phyloP scores from a whole-genome alignment of 2,329 filamentous ascomycete species.

The Periconia macrospinosa region DNA sequence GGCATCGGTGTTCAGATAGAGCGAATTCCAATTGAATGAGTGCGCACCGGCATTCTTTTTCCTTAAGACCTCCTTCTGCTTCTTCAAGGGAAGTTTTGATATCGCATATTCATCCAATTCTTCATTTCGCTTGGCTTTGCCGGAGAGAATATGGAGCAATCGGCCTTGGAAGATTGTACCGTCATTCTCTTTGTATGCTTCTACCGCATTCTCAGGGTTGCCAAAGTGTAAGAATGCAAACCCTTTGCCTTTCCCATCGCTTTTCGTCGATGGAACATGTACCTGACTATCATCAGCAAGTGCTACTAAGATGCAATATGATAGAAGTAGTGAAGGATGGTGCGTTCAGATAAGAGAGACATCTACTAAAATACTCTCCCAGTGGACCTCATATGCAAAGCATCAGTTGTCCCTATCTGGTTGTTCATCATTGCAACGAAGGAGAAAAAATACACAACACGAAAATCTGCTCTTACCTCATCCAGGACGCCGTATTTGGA shows the following conservation, averaged over 20 bases:
- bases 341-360: slow-evolving; percentile 82
- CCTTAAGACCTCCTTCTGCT: slow-evolving; percentile 86
- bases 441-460: slow-evolving; percentile 15
- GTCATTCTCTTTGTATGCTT: slow-evolving; percentile 79
- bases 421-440: slow-evolving; percentile 75
- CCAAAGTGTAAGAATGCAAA: slow-evolving; percentile 85
- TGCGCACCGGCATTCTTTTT: slow-evolving; percentile 77
- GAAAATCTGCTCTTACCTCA: slow-evolving; percentile 70
- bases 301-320: neutral
- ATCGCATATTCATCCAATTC: slow-evolving; percentile 86
- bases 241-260: slow-evolving; percentile 76
- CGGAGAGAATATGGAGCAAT: slow-evolving; percentile 86
- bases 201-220: slow-evolving; percentile 70
- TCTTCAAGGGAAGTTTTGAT: slow-evolving; percentile 89
- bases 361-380: slow-evolving; percentile 99
- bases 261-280: slow-evolving; percentile 76
- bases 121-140: slow-evolving; percentile 76
- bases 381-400: slow-evolving; percentile 86
- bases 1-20: slow-evolving; percentile 96
- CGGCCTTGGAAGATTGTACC: slow-evolving; percentile 89
- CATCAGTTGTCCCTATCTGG: slow-evolving; percentile 99
- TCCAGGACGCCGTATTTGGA: slow-evolving; percentile 72
- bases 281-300: slow-evolving; percentile 60
- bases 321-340: slow-evolving; percentile 9
- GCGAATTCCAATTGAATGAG: slow-evolving; percentile 96